Evolutionary conservation across 306 rosid species (phyloP).

Genomic region (Dalbergia cultrata): DNA sequence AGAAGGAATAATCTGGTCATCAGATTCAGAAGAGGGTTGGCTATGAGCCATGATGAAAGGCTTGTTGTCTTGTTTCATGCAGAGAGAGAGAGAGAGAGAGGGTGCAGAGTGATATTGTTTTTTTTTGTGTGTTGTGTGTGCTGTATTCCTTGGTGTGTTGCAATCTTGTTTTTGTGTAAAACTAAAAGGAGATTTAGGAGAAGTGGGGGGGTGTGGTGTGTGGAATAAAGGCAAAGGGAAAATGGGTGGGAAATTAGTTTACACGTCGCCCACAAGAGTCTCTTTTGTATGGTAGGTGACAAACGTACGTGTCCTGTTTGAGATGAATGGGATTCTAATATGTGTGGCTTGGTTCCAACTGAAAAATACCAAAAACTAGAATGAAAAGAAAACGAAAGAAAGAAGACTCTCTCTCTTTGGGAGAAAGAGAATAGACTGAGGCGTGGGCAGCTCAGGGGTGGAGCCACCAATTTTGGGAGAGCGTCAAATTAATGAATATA

Average conservation of each 20-base stretch:
- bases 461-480: no score
- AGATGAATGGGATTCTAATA: conserved; percentile 42
- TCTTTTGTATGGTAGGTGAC: conserved; percentile 73
- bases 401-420: background rate
- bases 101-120: background rate
- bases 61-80: conserved; percentile 47
- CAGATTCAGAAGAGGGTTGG: conserved; percentile 43
- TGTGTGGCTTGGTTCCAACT: conserved; percentile 61
- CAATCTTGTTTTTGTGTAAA: background rate
- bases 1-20: conserved; percentile 36
- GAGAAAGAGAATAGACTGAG: background rate
- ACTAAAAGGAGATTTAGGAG: conserved; percentile 16
- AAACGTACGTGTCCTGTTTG: conserved; percentile 70
- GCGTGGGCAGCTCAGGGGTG: no score
- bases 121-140: conserved; percentile 4
- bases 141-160: conserved; percentile 5
- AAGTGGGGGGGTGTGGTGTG: conserved; percentile 13
- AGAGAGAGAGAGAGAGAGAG: background rate
- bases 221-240: conserved; percentile 43
- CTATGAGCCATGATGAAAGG: conserved; percentile 48
- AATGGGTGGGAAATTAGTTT: conserved; percentile 72
- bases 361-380: conserved; percentile 40
- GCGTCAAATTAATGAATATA: no score
- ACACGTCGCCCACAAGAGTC: conserved; percentile 67
- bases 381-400: background rate